Base-by-base conservation (phyloP, 257 asterid genomes). In the Forsythia viridissima region DNA sequence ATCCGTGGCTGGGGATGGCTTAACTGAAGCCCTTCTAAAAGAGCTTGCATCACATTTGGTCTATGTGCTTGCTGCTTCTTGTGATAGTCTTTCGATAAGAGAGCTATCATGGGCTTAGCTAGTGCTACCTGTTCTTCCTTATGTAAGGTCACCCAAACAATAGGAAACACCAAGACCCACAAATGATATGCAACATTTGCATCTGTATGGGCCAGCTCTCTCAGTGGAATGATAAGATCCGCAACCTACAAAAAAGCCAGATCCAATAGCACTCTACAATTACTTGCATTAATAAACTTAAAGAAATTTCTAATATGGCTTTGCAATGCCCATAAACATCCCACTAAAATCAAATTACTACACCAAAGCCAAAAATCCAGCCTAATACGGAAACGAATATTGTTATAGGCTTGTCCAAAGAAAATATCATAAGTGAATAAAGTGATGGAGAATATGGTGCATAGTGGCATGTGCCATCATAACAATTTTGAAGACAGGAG, bases 1-100 rank as follows among this genome's bases (percentile, higher is more conserved):
- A 96, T 96, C 40, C 99, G 92, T 74, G 99, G 99, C 85, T 96
- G 99, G 76, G 99, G 98, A 80, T 96, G 99, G 84, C 99, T 96
- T 81, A 96, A 84, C 82, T 93, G 99, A 76, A 96, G 98, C 76
- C 98, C 99, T 90, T 96, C 99, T 77, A 93, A 84, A 85, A 96
- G 98, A 84, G 99, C 99, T 85, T 96, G 99, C 79, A 96, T 98
- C 77, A 96, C 97, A 87, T 96, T 96, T 83, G 99, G 99, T 46
- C 99, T 89, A 51, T 87, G 93, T 61, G 90, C 76, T 78, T 94
- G 98, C 92, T 96, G 99, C 90, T 90, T 93, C 88, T 93, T 96
- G 82, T 96, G 99, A 88, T 96, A 96, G 87, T 96, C 99, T 87
- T 96, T 92, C 42, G 99, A 93, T 82, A 96, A 81, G 61, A 96